Base-by-base conservation (phyloP, 139 green algal species). In the Trebouxia sp. region DNA sequence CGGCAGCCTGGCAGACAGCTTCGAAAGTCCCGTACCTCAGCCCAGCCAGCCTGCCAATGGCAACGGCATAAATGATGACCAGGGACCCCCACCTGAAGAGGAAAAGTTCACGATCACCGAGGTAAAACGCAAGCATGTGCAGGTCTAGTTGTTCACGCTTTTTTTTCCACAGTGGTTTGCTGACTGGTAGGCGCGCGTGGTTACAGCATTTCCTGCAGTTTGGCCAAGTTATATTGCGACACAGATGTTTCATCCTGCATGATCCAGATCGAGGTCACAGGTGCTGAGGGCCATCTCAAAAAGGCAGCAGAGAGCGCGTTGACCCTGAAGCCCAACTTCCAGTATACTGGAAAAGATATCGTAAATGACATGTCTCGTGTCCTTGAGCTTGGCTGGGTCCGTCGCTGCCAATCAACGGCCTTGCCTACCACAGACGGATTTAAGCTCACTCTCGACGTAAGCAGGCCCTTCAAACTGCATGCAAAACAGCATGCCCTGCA, bases 361-460 rank as follows among this genome's bases (percentile, higher is more conserved):
- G 79, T 95, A 80, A 87, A 92, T 1, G 94, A 98, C 74, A 83
- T 98, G 51, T 70, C 87, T 32, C 88, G 93, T 10, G 90, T 99
- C 37, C 98, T 98, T 70, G 85, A 88, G 82, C 96, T 93, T 6
- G 96, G 96, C 45, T 98, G 93, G 87, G 99, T 99, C 85, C 72
- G 80, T 1, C 83, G 79, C 35, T 90, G 89, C 69, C 53, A 86
- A 28, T 93, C 94, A 0, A 76, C 87, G 20, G 90, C 95, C 6
- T 91, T 97, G 78, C 95, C 98, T 87, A 99, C 96, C 11, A 86
- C 96, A 1, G 96, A 99, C 75, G 96, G 96, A 2, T 90, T 99
- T 26, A 92, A 92, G 65, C 88, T 99, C 38, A 92, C 90, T 47
- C 89, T 99, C 53, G 82, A 90, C 83, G 93, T 93, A 78, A 7